Evolutionary conservation across 148 eudicot genomes (phyloP), one percentile per base, ranked within the genome.

Genomic region (Arbutus unedo): DNA sequence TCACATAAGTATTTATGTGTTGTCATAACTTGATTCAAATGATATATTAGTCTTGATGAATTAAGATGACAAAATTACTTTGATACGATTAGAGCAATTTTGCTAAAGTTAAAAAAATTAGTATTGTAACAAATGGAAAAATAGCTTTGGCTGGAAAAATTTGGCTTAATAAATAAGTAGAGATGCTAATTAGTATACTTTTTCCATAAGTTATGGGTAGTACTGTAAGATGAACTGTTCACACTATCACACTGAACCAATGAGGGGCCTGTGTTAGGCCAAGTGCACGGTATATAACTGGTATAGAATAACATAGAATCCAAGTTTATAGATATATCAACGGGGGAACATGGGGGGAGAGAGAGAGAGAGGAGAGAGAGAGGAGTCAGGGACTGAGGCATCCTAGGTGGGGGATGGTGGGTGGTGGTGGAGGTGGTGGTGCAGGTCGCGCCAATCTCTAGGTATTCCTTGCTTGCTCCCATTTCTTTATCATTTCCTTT

Each of bases 391-490:
- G 49, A 44, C 50, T 41, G 45, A 18, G 76, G 76, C 76, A 73
- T 73, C 77, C 54, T n/a, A 74, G 38, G 77, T n/a, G 38, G 38
- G 55, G 16, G 77, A 41, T 21, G 70, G 54, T 9, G 38, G 66
- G 45, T 14, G 76, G 76, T 72, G 76, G 76, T 68, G 76, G 21
- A 9, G 53, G 77, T 47, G 77, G 55, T 74, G 77, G 41, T 48
- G 77, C 55, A 74, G 38, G 38, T 47, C 53, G 25, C 53, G 23
- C 77, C 4, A 38, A 48, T 74, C 77, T 74, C 77, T n/a, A 74
- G 16, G 77, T 74, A 74, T 74, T 74, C 77, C 77, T 23, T 19
- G 10, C 38, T 50, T 66, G 19, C 16, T 25, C 71, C 55, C 77
- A 48, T 47, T 74, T 74, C 77, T 74, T 74, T 74, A 74, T 49